Evolutionary conservation across 2,329 filamentous ascomycete genomes (phyloP), one percentile per base, ranked within the genome.

Genomic region (Scedosporium boydii): DNA sequence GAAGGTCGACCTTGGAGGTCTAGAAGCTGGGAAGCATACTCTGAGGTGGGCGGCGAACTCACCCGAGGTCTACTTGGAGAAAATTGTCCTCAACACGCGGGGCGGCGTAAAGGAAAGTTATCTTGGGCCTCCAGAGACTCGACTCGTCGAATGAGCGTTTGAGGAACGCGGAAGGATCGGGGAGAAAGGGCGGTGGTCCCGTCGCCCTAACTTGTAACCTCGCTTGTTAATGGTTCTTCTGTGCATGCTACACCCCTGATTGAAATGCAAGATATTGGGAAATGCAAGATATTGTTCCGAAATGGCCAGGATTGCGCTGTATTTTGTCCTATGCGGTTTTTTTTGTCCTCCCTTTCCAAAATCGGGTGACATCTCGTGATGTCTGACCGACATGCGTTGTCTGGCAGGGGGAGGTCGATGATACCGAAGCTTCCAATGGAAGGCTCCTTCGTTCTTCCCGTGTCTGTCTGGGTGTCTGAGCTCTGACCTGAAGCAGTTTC

Each of bases 21-120:
- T 68, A n/a, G 63, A 59, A 4, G 38, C 67, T 1, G 70, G 70
- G 3, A 64, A 51, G 58, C 70, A 73, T 60, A 65, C 66, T 63
- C 62, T 73, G 41, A 65, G 61, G 46, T 21, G 72, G 4, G 70
- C 67, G 66, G 57, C 72, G 63, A 65, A 70, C 41, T 68, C 72
- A 64, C 69, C 71, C 53, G 71, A 70, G 1, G 70, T 73, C 67
- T 68, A 71, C 48, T 41, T 73, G 56, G 70, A 70, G 14, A 72
- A 73, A 66, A 51, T 72, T 38, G 70, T 71, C 46, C 34, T 72
- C 2, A 69, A 72, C 64, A 60, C 59, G 44, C 55, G 71, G 4
- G 70, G 70, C 4, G 72, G 71, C 10, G 60, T 71, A 7, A 69
- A 70, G 66, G 9, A 62, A 41, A 71, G 69, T 60, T 62, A 69